These are phyloP conservation scores for Penicillium sp. DNA, from an alignment of 2,329 filamentous ascomycete genomes.

Conservation along the genomic window DNA sequence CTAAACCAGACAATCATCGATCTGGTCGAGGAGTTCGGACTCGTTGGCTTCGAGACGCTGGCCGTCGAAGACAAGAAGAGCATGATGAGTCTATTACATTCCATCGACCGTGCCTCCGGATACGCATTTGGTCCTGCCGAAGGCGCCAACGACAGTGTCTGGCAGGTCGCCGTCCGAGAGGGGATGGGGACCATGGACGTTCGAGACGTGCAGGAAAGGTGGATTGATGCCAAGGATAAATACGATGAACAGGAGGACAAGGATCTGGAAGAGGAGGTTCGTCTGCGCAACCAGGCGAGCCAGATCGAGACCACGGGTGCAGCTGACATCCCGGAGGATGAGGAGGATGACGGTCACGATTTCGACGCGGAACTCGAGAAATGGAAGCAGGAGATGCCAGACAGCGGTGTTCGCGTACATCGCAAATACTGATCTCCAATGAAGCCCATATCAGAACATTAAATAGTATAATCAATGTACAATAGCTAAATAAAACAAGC, in stretches of 20 bases:
- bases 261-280: constrained; percentile 71
- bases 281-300: constrained; percentile 42
- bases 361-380: constrained; percentile 27
- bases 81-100: constrained; percentile 86
- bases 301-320: constrained; percentile 23
- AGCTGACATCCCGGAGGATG: constrained; percentile 27
- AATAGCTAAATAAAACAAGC: constrained; percentile 2
- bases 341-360: constrained; percentile 32
- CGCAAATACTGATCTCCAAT: constrained; percentile 53
- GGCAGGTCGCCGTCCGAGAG: constrained; percentile 88
- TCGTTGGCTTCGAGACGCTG: constrained; percentile 88
- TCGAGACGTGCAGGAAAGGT: constrained; percentile 88
- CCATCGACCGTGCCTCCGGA: constrained; percentile 86
- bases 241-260: constrained; percentile 76
- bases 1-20: constrained; percentile 84
- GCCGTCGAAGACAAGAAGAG: constrained; percentile 95
- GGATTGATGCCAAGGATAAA: constrained; percentile 85
- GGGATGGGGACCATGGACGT: constrained; percentile 69
- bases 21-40: constrained; percentile 81
- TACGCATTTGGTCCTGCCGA: constrained; percentile 90
- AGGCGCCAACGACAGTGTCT: constrained; percentile 92
- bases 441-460: not conserved
- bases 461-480: constrained; percentile 16
- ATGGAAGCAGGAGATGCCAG: constrained; percentile 43
- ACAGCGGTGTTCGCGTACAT: constrained; percentile 68